These are phyloP conservation scores for Ailanthus altissimus DNA, from an alignment of 345 rosid species.

Conservation along the genomic window DNA sequence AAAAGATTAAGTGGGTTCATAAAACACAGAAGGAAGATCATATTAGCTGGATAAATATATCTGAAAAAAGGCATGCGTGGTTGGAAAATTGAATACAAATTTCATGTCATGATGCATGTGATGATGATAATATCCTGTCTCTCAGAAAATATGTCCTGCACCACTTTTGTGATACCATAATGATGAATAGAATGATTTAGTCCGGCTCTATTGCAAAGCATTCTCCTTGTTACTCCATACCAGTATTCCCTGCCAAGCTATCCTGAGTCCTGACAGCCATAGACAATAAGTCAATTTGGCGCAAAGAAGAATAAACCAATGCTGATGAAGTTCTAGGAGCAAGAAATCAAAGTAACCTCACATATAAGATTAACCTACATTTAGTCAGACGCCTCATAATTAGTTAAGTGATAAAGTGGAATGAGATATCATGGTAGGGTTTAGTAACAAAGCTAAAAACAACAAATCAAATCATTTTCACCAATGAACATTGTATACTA, in stretches of 20 bases:
- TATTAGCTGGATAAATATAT: neutral
- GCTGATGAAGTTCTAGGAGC: neutral
- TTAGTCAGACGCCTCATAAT: neutral
- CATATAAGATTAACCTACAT: neutral
- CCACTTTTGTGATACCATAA: neutral
- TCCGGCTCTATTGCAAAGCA: neutral
- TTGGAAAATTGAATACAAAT: neutral
- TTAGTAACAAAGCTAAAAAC: slow-evolving; percentile 3
- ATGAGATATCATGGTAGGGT: slow-evolving; percentile 2
- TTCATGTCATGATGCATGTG: neutral
- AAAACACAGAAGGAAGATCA: neutral
- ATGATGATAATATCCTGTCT: neutral
- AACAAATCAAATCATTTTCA: slow-evolving; percentile 16
- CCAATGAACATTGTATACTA: neutral
- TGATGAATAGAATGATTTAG: neutral
- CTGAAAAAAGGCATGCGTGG: neutral
- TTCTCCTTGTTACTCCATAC: neutral
- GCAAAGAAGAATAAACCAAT: neutral
- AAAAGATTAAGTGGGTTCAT: neutral
- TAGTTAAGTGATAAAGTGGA: neutral
- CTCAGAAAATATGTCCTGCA: neutral
- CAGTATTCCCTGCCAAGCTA: neutral
- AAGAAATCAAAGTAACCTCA: neutral
- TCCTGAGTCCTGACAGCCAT: neutral
- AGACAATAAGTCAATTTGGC: neutral